phyloP scores from a whole-genome alignment of 2,329 filamentous ascomycete genomes.

The Diaporthe amygdali region DNA sequence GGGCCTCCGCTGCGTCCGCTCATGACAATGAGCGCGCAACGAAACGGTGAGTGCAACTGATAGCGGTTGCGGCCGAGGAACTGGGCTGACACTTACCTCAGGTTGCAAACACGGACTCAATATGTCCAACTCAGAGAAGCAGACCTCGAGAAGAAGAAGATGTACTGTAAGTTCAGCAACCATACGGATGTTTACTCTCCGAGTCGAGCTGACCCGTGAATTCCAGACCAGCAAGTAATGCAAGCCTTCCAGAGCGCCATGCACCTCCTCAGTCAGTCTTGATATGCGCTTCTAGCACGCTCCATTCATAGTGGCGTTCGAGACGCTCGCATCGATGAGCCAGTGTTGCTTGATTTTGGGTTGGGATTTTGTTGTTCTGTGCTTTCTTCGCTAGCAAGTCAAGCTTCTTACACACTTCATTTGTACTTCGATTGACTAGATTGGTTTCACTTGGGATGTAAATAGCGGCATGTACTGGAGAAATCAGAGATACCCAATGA shows the following conservation, averaged over 20 bases:
- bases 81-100: constrained; percentile 38
- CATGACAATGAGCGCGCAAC: constrained; percentile 79
- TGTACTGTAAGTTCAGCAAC: constrained; percentile 70
- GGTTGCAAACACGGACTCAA: constrained; percentile 78
- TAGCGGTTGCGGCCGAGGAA: not conserved
- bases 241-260: constrained; percentile 67
- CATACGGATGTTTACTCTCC: not conserved
- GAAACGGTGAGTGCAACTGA: constrained; percentile 64
- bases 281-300: not conserved
- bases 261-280: constrained; percentile 51
- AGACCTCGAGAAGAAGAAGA: constrained; percentile 73
- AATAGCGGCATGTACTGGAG: not conserved
- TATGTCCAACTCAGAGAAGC: constrained; percentile 79
- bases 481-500: constrained; percentile 6
- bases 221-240: constrained; percentile 60
- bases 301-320: not conserved
- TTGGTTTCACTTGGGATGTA: not conserved
- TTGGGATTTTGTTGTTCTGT: not conserved
- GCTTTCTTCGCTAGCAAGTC: not conserved
- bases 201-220: constrained; percentile 26
- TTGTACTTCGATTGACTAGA: not conserved
- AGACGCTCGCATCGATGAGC: not conserved
- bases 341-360: not conserved
- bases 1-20: constrained; percentile 74
- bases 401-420: not conserved